Base-by-base conservation (phyloP, 495 filamentous ascomycete species). In the Talaromyces thailandensis region DNA sequence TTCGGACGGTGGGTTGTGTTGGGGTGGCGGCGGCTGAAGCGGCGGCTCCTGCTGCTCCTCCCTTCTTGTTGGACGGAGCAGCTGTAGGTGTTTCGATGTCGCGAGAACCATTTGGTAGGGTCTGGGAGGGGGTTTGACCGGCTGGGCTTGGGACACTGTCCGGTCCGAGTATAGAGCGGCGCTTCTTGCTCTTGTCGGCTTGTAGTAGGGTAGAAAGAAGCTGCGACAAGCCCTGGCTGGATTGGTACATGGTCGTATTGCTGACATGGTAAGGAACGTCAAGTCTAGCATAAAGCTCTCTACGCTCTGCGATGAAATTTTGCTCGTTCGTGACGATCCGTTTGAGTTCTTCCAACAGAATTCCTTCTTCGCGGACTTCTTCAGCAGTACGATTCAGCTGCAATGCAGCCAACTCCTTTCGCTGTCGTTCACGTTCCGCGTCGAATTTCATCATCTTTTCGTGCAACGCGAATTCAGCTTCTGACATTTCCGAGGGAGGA, bases 341-440 rank as follows among this genome's bases (percentile, higher is more conserved):
- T 66, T 92, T 92, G 32, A 98, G 83, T 69, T 98, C 94, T 53
- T 88, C 79, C 6, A 98, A 82, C 1, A 98, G 78, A 61, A 90
- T 85, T 66, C 94, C 90, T 73, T 98, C 94, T 67, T 98, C 94
- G 61, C 88, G 85, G 3, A 92, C 86, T 73, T 98, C 92, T 45
- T 96, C 90, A 35, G 84, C 84, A n/a, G 88, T 86, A 29, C 95
- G 86, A 40, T 83, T 80, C 67, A 98, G 80, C 29, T 92, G 85
- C 21, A 86, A 81, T 60, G 88, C 84, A 3, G 92, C 93, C 67
- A 95, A 88, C 56, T 89, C 82, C 73, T 97, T 98, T 60, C 94
- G 88, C 24, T 81, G 79, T 4, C 79, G 76, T 69, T 98, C 94
- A 28, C 87, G 83, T 7, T 80, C 77, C 0, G 91, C 84, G 65